A percentile compares a stretch with the other conserved stretches of the same genome.
Conservation (phyloP, 805 yeast species). For the Candida boidinii region DNA sequence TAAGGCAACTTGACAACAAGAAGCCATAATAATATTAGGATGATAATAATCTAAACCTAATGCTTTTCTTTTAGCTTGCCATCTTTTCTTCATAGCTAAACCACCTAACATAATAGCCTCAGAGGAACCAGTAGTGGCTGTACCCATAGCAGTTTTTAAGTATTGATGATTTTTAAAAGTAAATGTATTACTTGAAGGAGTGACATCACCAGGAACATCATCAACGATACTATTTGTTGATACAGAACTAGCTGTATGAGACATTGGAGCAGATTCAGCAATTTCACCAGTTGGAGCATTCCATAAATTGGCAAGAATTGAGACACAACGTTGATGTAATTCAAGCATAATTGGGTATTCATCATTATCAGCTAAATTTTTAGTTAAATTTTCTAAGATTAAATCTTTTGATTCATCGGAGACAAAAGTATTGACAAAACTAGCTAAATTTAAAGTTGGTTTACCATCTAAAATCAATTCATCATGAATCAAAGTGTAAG, state of each 20-base stretch:
- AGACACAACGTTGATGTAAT: conserved; percentile 72
- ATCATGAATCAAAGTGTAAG: conserved; percentile 58
- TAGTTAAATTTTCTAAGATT: conserved; percentile 63
- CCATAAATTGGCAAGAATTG: conserved; percentile 77
- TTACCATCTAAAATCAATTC: conserved; percentile 78
- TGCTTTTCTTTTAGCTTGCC: conserved; percentile 63
- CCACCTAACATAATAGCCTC: conserved; percentile 95
- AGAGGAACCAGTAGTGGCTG: conserved; percentile 90
- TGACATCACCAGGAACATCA: conserved; percentile 12
- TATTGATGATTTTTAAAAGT: conserved; percentile 5
- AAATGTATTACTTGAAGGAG: conserved; percentile 5
- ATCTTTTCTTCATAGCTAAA: conserved; percentile 79
- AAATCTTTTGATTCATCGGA: conserved; percentile 46
- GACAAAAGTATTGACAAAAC: conserved; percentile 75
- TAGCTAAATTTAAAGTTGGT: conserved; percentile 78
- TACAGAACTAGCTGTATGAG: too few species aligned
- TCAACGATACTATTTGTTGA: too few species aligned
- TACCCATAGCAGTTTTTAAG: conserved; percentile 53
- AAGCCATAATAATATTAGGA: conserved; percentile 87
- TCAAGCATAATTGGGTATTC: conserved; percentile 85
- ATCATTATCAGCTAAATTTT: conserved; percentile 87
- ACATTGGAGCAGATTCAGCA: too few species aligned
- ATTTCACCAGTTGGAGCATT: conserved; percentile 41
- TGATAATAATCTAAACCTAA: conserved; percentile 50
- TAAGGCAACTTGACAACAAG: conserved; percentile 88